These are phyloP conservation scores for Debaryomyces coudertii DNA, from an alignment of 1,139 yeast genomes.

Conservation along the genomic window DNA sequence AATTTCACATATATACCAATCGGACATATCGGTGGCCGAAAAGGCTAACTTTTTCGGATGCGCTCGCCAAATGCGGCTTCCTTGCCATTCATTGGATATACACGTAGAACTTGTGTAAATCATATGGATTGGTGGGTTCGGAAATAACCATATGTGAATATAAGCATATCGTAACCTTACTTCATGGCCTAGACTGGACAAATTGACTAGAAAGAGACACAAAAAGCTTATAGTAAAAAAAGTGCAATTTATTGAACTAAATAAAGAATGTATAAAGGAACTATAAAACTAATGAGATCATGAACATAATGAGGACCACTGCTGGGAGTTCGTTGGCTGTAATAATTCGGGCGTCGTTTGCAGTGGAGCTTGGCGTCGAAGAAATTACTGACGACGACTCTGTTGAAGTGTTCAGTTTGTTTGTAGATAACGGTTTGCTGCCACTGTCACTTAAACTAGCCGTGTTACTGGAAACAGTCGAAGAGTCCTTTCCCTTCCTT, in stretches of 20 bases:
- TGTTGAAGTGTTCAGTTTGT: neutral
- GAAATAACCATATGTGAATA: too few species aligned
- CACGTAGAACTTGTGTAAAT: too few species aligned
- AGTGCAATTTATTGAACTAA: neutral
- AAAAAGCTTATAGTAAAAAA: too few species aligned
- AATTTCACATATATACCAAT: neutral
- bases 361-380: neutral
- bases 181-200: too few species aligned
- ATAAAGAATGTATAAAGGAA: neutral
- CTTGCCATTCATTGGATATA: neutral
- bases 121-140: too few species aligned
- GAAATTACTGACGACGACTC: neutral
- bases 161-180: too few species aligned
- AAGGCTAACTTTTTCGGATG: neutral
- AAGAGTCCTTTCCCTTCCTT: neutral
- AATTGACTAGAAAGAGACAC: too few species aligned
- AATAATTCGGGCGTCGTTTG: neutral
- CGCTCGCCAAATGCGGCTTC: neutral
- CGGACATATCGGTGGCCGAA: conserved; percentile 1
- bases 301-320: neutral
- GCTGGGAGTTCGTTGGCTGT: neutral
- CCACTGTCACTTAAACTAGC: neutral
- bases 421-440: neutral
- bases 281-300: neutral
- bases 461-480: neutral